A percentile compares a stretch with the other conserved stretches of the same genome.
Conservation (phyloP, 345 rosid species). For the Cochlearia excelsa region DNA sequence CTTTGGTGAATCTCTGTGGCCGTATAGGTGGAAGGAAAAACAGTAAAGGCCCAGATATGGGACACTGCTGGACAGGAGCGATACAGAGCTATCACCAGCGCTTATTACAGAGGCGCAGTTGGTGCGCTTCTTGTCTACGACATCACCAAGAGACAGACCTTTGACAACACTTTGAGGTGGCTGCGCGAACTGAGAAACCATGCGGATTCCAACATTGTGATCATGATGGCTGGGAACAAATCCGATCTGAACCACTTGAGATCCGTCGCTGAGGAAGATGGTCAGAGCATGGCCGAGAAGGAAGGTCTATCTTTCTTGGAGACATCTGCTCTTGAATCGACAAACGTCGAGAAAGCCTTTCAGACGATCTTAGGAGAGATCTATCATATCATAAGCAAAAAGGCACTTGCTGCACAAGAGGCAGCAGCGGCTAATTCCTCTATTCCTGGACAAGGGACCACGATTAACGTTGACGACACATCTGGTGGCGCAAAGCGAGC, state of each 20-base stretch:
- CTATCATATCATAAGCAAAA: background rate
- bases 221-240: conserved; percentile 82
- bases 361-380: background rate
- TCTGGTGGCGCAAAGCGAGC: conserved; percentile 47
- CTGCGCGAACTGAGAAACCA: conserved; percentile 70
- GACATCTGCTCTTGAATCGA: background rate
- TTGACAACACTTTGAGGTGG: conserved; percentile 67
- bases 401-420: background rate
- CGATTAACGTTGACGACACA: conserved; percentile 54
- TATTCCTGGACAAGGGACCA: conserved; percentile 59
- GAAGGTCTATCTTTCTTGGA: background rate
- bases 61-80: conserved; percentile 79
- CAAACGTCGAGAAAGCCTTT: background rate
- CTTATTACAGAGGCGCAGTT: conserved; percentile 67
- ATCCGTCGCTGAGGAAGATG: background rate
- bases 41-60: conserved; percentile 76
- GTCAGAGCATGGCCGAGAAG: background rate
- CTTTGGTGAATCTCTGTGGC: background rate
- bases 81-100: conserved; percentile 53
- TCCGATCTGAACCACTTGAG: conserved; percentile 61
- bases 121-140: conserved; percentile 81
- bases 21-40: conserved; percentile 72
- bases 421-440: conserved; percentile 5
- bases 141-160: conserved; percentile 76
- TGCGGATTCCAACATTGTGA: conserved; percentile 75